Evolutionary conservation across 495 filamentous ascomycete species (phyloP).

Genomic region (Aspergillus baeticus): DNA sequence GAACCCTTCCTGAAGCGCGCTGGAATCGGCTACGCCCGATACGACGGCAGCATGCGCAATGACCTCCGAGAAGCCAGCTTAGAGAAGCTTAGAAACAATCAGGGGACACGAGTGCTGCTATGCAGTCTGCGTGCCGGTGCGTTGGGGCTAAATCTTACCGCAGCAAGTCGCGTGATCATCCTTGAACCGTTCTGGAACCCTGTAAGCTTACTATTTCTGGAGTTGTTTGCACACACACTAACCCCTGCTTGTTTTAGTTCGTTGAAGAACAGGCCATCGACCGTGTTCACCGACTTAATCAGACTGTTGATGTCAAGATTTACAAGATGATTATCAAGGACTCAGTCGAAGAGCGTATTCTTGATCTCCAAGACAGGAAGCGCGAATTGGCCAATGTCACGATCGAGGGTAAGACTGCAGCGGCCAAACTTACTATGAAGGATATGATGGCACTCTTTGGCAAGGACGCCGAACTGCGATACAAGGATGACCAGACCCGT

Average conservation of each 20-base stretch:
- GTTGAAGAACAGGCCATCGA: slow-evolving; percentile 99
- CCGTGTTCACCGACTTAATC: slow-evolving; percentile 93
- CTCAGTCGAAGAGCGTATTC: slow-evolving; percentile 88
- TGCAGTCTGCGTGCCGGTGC: slow-evolving; percentile 93
- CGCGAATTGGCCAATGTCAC: slow-evolving; percentile 79
- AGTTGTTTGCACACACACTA: background rate
- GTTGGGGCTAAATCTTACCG: slow-evolving; percentile 89
- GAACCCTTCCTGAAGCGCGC: slow-evolving; percentile 82
- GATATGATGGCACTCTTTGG: slow-evolving; percentile 91
- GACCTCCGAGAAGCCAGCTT: slow-evolving; percentile 87
- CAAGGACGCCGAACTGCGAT: slow-evolving; percentile 64
- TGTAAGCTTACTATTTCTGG: slow-evolving; percentile 44
- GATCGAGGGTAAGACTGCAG: slow-evolving; percentile 76
- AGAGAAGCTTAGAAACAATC: slow-evolving; percentile 68
- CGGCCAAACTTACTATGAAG: slow-evolving; percentile 81
- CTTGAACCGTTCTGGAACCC: slow-evolving; percentile 99
- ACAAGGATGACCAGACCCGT: slow-evolving; percentile 32
- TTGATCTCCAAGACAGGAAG: slow-evolving; percentile 91
- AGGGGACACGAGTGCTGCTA: slow-evolving; percentile 72
- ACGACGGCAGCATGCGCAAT: slow-evolving; percentile 95
- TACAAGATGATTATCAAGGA: slow-evolving; percentile 85
- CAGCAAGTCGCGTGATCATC: slow-evolving; percentile 89
- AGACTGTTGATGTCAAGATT: slow-evolving; percentile 89
- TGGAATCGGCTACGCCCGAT: slow-evolving; percentile 75
- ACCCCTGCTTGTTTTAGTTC: slow-evolving; percentile 53